A percentile compares a stretch with the other conserved stretches of the same genome.
Conservation (phyloP, 805 yeast genomes). For the Ogataea methanolica region DNA sequence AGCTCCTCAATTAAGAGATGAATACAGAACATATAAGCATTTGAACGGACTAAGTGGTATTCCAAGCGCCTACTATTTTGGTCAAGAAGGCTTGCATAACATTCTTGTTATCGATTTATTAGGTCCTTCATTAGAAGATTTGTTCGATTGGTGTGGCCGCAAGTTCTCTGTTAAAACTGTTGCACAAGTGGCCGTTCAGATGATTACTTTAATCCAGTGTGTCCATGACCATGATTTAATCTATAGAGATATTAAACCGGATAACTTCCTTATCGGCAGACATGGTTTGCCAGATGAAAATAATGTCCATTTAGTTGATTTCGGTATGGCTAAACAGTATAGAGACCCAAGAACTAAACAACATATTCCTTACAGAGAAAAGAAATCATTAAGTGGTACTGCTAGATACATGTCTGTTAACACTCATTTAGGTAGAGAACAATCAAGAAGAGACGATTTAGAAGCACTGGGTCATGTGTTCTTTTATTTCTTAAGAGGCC, state of each 20-base stretch:
- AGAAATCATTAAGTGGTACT: conserved; percentile 93
- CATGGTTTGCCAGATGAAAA: conserved; percentile 83
- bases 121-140: conserved; percentile 94
- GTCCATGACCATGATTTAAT: conserved; percentile 88
- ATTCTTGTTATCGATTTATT: conserved; percentile 89
- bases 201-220: conserved; percentile 81
- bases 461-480: conserved; percentile 97
- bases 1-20: conserved; percentile 96
- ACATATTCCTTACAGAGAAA: conserved; percentile 95
- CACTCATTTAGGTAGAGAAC: conserved; percentile 96
- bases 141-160: conserved; percentile 98
- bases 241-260: conserved; percentile 96
- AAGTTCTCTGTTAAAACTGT: conserved; percentile 84
- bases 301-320: conserved; percentile 84
- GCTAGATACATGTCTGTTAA: conserved; percentile 98
- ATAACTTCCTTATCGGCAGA: conserved; percentile 89
- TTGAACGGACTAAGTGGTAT: conserved; percentile 79
- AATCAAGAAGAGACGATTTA: conserved; percentile 91
- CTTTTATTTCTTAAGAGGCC: conserved; percentile 90
- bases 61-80: conserved; percentile 96
- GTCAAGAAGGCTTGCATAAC: conserved; percentile 97
- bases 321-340: conserved; percentile 98
- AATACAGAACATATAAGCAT: conserved; percentile 90
- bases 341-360: conserved; percentile 94
- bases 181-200: conserved; percentile 90